These are phyloP conservation scores for Russula earlei DNA, from an alignment of 768 basidiomycete genomes.

Conservation along the genomic window DNA sequence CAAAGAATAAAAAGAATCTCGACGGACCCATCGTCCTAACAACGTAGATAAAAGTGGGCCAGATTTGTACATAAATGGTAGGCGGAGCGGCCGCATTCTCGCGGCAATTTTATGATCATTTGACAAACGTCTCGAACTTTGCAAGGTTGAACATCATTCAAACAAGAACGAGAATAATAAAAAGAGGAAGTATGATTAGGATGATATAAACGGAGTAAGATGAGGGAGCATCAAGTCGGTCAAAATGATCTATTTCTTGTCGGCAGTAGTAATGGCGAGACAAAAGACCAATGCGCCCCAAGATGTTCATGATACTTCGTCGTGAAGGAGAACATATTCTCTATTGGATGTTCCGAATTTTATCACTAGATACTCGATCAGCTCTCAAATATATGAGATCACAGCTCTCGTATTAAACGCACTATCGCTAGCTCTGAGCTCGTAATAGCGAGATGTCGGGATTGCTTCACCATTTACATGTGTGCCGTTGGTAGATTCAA, in stretches of 20 bases:
- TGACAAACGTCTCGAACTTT: no score
- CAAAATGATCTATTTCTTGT: neutral
- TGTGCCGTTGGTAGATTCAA: conserved; percentile 97
- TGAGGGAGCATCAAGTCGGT: no score
- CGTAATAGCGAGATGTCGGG: conserved; percentile 81
- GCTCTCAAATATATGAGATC: conserved; percentile 1
- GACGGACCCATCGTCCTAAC: no score
- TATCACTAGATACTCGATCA: conserved; percentile 43
- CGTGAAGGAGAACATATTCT: conserved; percentile 82
- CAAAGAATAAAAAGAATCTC: neutral
- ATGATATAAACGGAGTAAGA: no score
- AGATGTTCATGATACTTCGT: conserved; percentile 40
- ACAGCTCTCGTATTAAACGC: conserved; percentile 23
- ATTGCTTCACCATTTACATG: conserved; percentile 81
- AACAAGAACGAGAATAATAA: no score
- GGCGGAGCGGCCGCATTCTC: no score
- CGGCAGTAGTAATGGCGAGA: neutral
- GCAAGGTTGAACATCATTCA: no score
- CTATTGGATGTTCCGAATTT: conserved; percentile 75
- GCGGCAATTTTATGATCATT: no score
- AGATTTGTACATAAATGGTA: no score
- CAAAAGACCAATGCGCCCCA: neutral
- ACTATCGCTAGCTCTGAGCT: conserved; percentile 76
- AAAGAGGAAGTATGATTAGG: no score
- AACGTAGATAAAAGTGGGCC: no score